Evolutionary conservation across 2,329 filamentous ascomycete species (phyloP).

Genomic region (Alternaria brassicae): DNA sequence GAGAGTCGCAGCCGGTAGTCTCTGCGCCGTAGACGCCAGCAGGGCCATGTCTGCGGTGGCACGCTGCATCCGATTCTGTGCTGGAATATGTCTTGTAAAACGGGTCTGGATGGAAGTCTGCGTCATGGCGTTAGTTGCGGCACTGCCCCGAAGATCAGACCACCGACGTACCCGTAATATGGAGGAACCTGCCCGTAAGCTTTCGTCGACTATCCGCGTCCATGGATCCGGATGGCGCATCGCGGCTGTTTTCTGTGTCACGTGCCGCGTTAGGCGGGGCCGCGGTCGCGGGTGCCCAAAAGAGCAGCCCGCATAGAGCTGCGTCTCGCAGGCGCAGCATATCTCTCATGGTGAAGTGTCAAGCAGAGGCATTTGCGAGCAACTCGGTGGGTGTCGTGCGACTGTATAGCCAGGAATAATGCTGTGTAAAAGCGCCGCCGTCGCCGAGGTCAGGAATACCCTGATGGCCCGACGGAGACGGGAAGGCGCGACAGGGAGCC

Average conservation of each 20-base stretch:
- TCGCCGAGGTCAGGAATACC: constrained; percentile 20
- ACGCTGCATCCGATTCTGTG: constrained; percentile 71
- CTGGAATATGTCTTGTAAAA: constrained; percentile 83
- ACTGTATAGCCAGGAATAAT: constrained; percentile 20
- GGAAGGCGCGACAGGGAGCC: constrained; percentile 21
- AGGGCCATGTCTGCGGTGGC: constrained; percentile 78
- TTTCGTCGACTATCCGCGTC: constrained; percentile 27
- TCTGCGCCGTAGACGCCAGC: constrained; percentile 86
- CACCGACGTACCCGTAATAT: constrained; percentile 77
- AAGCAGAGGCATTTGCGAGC: not conserved
- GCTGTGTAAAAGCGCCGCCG: constrained; percentile 5
- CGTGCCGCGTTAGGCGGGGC: constrained; percentile 36
- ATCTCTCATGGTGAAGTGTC: constrained; percentile 7
- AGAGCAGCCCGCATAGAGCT: constrained; percentile 38
- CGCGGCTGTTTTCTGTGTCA: constrained; percentile 18
- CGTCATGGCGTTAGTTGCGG: constrained; percentile 9
- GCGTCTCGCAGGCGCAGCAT: constrained; percentile 36
- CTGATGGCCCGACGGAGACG: constrained; percentile 24
- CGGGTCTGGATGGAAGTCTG: constrained; percentile 90
- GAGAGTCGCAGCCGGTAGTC: constrained; percentile 87
- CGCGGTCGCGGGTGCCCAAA: constrained; percentile 33
- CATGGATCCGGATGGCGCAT: constrained; percentile 13
- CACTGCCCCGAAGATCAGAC: not conserved
- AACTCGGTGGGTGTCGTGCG: constrained; percentile 13
- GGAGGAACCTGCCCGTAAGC: constrained; percentile 75